Conservation (phyloP, 176 grass and related monocot genomes). For the Zizania latifolia region DNA sequence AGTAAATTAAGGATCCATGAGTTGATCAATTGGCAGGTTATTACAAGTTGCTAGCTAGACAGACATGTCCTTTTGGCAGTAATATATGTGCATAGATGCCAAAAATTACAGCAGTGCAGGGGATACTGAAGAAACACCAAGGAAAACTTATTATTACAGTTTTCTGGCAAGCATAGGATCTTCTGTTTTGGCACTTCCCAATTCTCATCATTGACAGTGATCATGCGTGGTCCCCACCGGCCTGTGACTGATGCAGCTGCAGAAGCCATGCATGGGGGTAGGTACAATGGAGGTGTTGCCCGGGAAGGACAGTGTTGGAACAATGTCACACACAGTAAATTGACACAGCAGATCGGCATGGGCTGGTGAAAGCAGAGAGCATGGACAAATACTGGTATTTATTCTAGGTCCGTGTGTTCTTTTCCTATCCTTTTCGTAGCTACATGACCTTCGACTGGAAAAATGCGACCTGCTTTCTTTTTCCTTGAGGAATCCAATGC, state of each 20-base stretch:
- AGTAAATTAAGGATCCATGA: too few species aligned
- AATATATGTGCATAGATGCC: not conserved
- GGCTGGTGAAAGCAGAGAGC: conserved; percentile 1
- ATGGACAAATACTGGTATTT: not conserved
- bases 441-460: not conserved
- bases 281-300: too few species aligned
- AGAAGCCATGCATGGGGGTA: too few species aligned
- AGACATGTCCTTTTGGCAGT: not conserved
- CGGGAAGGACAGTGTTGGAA: not conserved
- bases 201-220: not conserved
- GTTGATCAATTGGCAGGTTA: not conserved
- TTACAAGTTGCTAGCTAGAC: not conserved
- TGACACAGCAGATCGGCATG: conserved; percentile 19
- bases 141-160: not conserved
- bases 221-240: not conserved
- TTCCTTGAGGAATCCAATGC: conserved; percentile 37
- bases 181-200: conserved; percentile 36
- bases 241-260: not conserved
- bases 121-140: conserved; percentile 2
- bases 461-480: not conserved
- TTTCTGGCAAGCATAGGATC: conserved; percentile 11
- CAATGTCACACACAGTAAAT: not conserved
- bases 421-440: not conserved
- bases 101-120: not conserved
- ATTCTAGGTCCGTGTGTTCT: conserved; percentile 12